These are phyloP conservation scores for Parathielavia appendiculata DNA, from an alignment of 495 filamentous ascomycete species.

Conservation along the genomic window DNA sequence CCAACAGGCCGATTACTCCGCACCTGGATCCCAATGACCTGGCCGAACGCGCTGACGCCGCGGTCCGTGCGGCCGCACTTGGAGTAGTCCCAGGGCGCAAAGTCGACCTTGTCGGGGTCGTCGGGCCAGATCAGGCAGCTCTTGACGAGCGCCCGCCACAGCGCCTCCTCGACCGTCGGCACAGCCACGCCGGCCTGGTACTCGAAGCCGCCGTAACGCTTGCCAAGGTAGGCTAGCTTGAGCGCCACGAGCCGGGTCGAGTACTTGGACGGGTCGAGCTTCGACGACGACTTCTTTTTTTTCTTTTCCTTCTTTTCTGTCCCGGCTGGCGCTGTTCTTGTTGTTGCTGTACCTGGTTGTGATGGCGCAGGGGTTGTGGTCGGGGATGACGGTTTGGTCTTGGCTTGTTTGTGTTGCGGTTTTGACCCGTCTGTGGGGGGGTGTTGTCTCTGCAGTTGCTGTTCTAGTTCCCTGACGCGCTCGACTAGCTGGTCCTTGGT, in stretches of 20 bases:
- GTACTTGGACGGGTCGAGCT: conserved; percentile 72
- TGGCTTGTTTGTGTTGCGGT: too few species aligned
- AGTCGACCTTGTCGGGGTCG: conserved; percentile 53
- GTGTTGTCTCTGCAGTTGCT: background rate
- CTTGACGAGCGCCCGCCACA: conserved; percentile 84
- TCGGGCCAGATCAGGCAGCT: conserved; percentile 73
- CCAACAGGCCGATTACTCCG: conserved; percentile 62
- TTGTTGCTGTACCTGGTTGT: conserved; percentile 7
- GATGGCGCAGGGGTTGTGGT: conserved; percentile 4
- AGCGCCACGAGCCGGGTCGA: conserved; percentile 78
- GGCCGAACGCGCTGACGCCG: conserved; percentile 94
- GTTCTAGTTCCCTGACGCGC: conserved; percentile 60
- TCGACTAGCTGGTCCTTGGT: conserved; percentile 59
- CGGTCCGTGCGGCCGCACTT: conserved; percentile 92
- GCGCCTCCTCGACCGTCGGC: conserved; percentile 81
- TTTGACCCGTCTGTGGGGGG: too few species aligned
- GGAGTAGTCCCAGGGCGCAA: conserved; percentile 77
- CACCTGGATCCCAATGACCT: conserved; percentile 79
- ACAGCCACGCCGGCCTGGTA: conserved; percentile 59
- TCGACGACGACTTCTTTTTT: conserved; percentile 32
- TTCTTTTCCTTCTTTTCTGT: conserved; percentile 10
- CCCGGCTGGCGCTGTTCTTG: conserved; percentile 12
- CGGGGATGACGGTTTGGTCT: background rate
- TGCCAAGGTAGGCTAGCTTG: conserved; percentile 90
- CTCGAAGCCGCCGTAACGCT: conserved; percentile 87